Evolutionary conservation across 2,329 filamentous ascomycete genomes (phyloP), one percentile per base, ranked within the genome.

Genomic region (Fusarium fujikuroi): DNA sequence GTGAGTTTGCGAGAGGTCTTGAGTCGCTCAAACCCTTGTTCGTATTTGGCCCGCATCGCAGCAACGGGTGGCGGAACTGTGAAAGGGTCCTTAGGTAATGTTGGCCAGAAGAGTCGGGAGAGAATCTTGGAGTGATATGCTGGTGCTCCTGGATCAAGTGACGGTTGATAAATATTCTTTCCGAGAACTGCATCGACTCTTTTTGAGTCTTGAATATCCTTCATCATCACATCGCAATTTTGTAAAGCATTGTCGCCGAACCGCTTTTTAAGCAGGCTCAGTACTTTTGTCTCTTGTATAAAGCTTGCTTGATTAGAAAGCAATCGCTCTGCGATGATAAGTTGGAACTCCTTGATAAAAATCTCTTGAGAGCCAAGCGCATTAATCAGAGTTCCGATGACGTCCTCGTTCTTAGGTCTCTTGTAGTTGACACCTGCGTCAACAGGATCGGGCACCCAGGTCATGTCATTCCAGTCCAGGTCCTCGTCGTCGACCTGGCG

Each of bases 161-260:
- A 62, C 19, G 63, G 43, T 40, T 53, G 62, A 7, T 59, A 72
- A 28, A 83, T 66, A 64, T 79, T 80, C 63, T 86, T 87, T 46
- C 90, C 86, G 52, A 97, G 90, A 18, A 88, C 85, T 12, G 86
- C 84, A 79, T 98, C 93, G 66, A 97, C 89, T 46, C 90, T 88
- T 69, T 88, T 87, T 3, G 95, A 97, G 78, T 98, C 95, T 73
- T 93, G 89, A 40, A 98, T 93, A 80, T 99, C 96, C 72, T 92
- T 93, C 64, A 99, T 89, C 96, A 99, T 99, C 77, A 99, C 96
- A 79, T 99, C 95, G 81, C 95, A 98, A 54, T 93, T 93, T 80
- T 98, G 96, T 50, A 99, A 85, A 21, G 94, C 91, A 34, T 89
- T 88, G 74, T 98, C 94, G 30, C 95, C 95, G 63, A 98, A 95